Evolutionary conservation across 805 yeast species (phyloP), one percentile per base, ranked within the genome.

Genomic region (Lipomyces lipofer): DNA sequence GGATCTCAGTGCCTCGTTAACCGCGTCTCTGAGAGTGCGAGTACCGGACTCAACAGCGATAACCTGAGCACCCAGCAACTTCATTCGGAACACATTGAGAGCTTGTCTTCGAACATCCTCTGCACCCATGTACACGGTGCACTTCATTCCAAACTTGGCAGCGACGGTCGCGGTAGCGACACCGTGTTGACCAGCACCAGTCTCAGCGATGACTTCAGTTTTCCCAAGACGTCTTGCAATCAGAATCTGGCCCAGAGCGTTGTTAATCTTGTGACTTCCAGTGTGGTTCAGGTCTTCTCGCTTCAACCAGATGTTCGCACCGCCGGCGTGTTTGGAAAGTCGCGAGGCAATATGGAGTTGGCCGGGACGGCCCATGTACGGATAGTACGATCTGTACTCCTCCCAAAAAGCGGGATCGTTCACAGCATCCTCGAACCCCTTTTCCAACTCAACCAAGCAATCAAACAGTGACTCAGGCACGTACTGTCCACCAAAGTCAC

Each of bases 81-180:
- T 81, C 96, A 94, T 94, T 77, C 99, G 83, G 79, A 94, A 94
- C 36, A 94, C 99, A 67, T 94, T 94, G 63, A 94, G 78, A 12
- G 99, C 97, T 78, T 94, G 99, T 74, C 99, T 88, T 72, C 97
- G 86, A 42, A 88, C 96, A 75, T 94, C 99, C 74, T 94, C 99
- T 43, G 98, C 98, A 60, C 99, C 99, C 99, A 94, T 94, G 68
- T 82, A 92, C 32, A 94, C 95, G 13, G 88, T 88, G 77, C 99
- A 94, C 69, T 86, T 81, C 73, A 94, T 71, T 49, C 99, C 99
- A 65, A 94, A 74, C 61, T 75, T 75, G 40, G 79, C 79, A 24
- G 77, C 76, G 2, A 71, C 76, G 22, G 79, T 75, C n/a, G 79
- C 79, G 22, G 79, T 74, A 27, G 80, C 79, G 25, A 75, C 80